Percentiles rank a stretch among this genome's conserved stretches.
Conservation (phyloP, 208 protist species). For the Leishmania tropica region DNA sequence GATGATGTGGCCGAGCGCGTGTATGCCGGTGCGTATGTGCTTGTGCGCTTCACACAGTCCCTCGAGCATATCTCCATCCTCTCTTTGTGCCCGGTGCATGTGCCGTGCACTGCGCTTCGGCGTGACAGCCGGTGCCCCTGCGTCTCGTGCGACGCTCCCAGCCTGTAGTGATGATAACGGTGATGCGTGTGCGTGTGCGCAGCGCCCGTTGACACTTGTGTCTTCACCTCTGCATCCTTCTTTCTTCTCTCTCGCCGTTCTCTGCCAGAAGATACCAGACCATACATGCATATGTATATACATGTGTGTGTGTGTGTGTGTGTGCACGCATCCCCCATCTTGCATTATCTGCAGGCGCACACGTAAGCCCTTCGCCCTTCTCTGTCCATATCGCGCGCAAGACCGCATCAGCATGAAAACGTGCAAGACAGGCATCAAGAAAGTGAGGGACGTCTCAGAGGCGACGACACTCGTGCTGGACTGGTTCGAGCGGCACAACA, state of each 20-base stretch:
- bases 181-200: background rate
- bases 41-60: background rate
- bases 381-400: background rate
- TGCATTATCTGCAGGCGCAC: background rate
- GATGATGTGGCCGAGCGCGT: background rate
- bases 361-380: background rate
- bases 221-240: background rate
- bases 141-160: background rate
- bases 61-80: background rate
- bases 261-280: background rate
- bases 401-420: constrained; percentile 16
- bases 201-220: background rate
- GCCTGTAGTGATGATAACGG: background rate
- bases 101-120: background rate
- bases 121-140: background rate
- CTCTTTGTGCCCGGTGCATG: background rate
- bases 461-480: constrained; percentile 48
- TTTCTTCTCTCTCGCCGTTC: background rate
- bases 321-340: background rate
- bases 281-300: background rate
- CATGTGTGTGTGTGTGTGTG: background rate
- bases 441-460: constrained; percentile 54
- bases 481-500: constrained; percentile 88
- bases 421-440: constrained; percentile 45
- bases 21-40: background rate